phyloP scores from a whole-genome alignment of 2,329 filamentous ascomycete species.

The Ceratocystis cubensis region DNA sequence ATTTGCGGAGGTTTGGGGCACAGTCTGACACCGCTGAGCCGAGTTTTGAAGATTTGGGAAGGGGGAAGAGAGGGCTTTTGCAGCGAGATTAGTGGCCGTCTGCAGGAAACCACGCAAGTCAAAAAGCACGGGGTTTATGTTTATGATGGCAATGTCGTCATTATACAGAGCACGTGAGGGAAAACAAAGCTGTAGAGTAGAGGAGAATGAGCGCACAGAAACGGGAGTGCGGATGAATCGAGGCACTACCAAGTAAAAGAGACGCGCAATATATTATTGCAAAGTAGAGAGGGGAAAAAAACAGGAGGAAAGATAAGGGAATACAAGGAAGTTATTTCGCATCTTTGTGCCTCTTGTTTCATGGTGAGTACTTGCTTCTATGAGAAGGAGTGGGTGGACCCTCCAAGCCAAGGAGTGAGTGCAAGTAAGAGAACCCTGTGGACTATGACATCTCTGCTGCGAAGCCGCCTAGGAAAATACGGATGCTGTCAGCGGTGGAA shows the following conservation, averaged over 20 bases:
- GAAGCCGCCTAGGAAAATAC: no score
- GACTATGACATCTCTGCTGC: no score
- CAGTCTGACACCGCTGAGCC: not conserved
- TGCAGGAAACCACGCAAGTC: not conserved
- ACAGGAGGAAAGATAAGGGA: not conserved
- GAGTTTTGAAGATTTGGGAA: not conserved
- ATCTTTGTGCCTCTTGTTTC: slow-evolving; percentile 1
- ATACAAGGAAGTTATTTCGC: not conserved
- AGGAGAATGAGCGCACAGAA: not conserved
- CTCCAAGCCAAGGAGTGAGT: not conserved
- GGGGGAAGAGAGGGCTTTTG: not conserved
- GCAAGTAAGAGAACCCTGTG: not conserved
- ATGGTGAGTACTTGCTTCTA: not conserved
- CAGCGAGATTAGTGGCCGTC: not conserved
- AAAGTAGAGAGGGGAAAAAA: not conserved
- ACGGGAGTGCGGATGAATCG: not conserved
- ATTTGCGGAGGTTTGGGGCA: not conserved
- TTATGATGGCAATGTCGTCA: not conserved
- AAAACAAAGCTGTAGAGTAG: not conserved
- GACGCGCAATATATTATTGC: not conserved
- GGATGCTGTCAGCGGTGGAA: no score
- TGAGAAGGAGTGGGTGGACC: not conserved
- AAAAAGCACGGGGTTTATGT: not conserved
- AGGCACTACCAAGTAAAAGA: not conserved
- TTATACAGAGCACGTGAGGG: not conserved